phyloP scores from a whole-genome alignment of 2,329 filamentous ascomycete species.

The Emergomyces africanus region DNA sequence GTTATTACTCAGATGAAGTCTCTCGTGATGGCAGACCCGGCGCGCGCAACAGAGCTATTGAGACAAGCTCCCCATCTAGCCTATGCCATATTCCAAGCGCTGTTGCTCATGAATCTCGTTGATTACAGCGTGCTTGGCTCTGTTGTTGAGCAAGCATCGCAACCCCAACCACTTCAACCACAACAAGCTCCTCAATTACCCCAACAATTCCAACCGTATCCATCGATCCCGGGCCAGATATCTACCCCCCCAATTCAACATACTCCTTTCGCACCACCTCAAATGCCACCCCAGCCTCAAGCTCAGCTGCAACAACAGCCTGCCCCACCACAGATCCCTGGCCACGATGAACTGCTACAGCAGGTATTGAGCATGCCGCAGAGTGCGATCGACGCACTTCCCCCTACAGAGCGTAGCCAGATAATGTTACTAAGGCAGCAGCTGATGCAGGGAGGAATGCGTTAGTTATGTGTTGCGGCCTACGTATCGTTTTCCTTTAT shows the following conservation, averaged over 20 bases:
- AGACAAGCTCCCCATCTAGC: constrained; percentile 81
- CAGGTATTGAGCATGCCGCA: constrained; percentile 72
- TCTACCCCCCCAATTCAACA: constrained; percentile 40
- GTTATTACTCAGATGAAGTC: constrained; percentile 92
- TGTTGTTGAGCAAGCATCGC: constrained; percentile 54
- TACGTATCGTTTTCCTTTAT: constrained; percentile 70
- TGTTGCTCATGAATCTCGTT: constrained; percentile 85
- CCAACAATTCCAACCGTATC: constrained; percentile 26
- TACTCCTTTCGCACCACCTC: constrained; percentile 28
- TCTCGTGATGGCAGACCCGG: constrained; percentile 67
- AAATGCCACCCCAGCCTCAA: constrained; percentile 25
- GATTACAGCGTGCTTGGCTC: constrained; percentile 70
- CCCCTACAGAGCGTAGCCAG: constrained; percentile 62
- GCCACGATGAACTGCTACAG: constrained; percentile 62
- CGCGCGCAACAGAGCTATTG: constrained; percentile 73
- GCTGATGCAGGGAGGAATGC: constrained; percentile 72
- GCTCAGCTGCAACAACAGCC: constrained; percentile 30
- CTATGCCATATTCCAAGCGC: constrained; percentile 88
- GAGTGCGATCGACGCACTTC: constrained; percentile 65
- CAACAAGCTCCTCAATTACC: constrained; percentile 24
- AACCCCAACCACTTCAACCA: constrained; percentile 29
- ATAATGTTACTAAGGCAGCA: constrained; percentile 63
- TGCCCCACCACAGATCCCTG: constrained; percentile 33
- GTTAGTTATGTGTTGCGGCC: constrained; percentile 65
- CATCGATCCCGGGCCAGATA: constrained; percentile 31